Evolutionary conservation across 2,329 filamentous ascomycete genomes (phyloP), one percentile per base, ranked within the genome.

Genomic region (Exserohilum turcica): DNA sequence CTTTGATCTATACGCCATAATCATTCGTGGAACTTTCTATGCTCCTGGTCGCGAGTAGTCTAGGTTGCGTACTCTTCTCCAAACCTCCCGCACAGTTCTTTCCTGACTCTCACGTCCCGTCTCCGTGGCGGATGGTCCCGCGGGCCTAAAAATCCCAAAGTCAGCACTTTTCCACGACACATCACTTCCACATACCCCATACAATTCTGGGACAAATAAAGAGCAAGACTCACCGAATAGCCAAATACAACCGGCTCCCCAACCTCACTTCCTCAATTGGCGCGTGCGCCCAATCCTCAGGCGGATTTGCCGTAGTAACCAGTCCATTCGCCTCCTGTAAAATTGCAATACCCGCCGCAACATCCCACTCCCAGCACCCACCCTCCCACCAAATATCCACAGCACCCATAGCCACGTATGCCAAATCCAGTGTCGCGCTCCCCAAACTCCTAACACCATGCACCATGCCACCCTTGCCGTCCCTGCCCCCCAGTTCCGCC

Each of bases 321-420:
- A 92, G 71, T 0, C 89, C 89, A 1, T 89, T 89, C 2, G 89
- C 88, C 75, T 92, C 89, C 52, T 86, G 77, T 1, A 92, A 75
- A 35, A 92, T 86, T 4, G 86, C 87, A 53, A 91, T 85, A 2
- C 88, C 89, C 10, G 89, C 89, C 1, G 88, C 88, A 3, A 91
- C 89, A 61, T 92, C 89, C 88, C 89, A 92, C 73, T 91, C 89
- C 88, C 88, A 91, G 65, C 88, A 91, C 0, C 88, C 88, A 3
- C 88, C 89, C 68, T 92, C 88, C 88, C 88, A 92, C 88, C 89
- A 91, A 9, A 91, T 90, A 73, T 92, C 89, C 60, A 91, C 86
- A 0, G 85, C 79, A 0, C 89, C 89, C 82, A 89, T 89, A 10
- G 89, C 89, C 8, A 85, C 84, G 69, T 91, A 92, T 0, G 88